These are phyloP conservation scores for Fraxinus sp. DNA, from an alignment of 305 asterid genomes.

Conservation along the genomic window DNA sequence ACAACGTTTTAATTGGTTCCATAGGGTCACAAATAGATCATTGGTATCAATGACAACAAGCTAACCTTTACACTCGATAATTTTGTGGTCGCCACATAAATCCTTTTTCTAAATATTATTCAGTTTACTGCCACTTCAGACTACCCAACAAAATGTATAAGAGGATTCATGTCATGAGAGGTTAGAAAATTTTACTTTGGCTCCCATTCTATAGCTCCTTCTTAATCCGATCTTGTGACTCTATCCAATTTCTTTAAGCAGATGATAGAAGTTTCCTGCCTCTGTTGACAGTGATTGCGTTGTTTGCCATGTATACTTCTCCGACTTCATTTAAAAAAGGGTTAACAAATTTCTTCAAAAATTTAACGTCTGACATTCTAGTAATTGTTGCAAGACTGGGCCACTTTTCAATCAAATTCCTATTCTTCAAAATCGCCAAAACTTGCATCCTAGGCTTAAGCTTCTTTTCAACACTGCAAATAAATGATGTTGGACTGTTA, in stretches of 20 bases:
- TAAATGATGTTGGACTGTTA: slow-evolving; percentile 23
- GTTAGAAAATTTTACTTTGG: neutral
- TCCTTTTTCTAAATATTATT: neutral
- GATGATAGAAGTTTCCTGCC: neutral
- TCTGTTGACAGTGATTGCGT: neutral
- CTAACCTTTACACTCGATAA: neutral
- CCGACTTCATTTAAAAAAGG: slow-evolving; percentile 31
- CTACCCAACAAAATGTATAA: neutral
- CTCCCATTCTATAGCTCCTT: neutral
- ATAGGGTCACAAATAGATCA: neutral
- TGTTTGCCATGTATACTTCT: neutral
- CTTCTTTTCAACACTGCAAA: slow-evolving; percentile 36
- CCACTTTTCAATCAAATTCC: slow-evolving; percentile 27
- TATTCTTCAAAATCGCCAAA: slow-evolving; percentile 30
- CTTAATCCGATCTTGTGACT: neutral
- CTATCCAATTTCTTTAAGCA: neutral
- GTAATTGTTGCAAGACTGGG: slow-evolving; percentile 20
- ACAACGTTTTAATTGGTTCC: neutral
- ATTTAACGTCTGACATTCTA: neutral
- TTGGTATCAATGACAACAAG: neutral
- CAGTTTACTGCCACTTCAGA: neutral
- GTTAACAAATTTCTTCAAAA: slow-evolving; percentile 22
- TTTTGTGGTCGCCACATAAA: neutral
- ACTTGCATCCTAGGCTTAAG: slow-evolving; percentile 31
- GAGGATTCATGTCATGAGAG: neutral